Percentiles rank a stretch among this genome's conserved stretches.
Conservation (phyloP, 805 yeast species). For the Candida loeiensis region DNA sequence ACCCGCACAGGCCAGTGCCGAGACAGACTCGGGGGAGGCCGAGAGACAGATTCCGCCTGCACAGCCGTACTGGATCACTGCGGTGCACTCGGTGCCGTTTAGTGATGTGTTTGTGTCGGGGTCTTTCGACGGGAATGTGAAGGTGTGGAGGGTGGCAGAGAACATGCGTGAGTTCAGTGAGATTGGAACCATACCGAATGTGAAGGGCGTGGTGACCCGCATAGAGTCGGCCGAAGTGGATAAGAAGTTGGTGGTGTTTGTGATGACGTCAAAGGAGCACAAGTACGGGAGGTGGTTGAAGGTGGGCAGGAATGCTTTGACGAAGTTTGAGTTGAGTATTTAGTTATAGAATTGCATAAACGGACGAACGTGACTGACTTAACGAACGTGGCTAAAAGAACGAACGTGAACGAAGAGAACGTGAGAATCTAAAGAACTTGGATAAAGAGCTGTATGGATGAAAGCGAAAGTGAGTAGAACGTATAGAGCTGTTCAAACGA, state of each 20-base stretch:
- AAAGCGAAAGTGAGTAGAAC: too few relatives aligned
- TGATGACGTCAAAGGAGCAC: slow-evolving; percentile 79
- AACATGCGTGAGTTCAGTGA: slow-evolving; percentile 58
- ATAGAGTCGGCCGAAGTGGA: slow-evolving; percentile 57
- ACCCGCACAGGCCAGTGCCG: slow-evolving; percentile 39
- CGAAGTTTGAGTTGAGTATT: slow-evolving; percentile 12
- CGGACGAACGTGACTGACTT: too few relatives aligned
- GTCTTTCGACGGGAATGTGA: slow-evolving; percentile 77
- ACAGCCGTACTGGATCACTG: slow-evolving; percentile 83
- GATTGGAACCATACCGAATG: slow-evolving; percentile 54
- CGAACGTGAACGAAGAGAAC: too few relatives aligned
- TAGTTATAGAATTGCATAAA: slow-evolving; percentile 3
- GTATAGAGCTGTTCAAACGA: too few relatives aligned
- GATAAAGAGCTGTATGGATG: too few relatives aligned
- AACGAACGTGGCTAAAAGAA: too few relatives aligned
- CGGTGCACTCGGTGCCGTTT: slow-evolving; percentile 77
- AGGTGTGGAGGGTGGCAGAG: slow-evolving; percentile 72
- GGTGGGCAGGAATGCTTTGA: slow-evolving; percentile 63
- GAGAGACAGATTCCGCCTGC: slow-evolving; percentile 58
- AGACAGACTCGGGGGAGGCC: slow-evolving; percentile 52
- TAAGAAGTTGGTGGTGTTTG: slow-evolving; percentile 50
- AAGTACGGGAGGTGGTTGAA: slow-evolving; percentile 84
- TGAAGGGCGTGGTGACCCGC: slow-evolving; percentile 66
- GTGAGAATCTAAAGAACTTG: too few relatives aligned
- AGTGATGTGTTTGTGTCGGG: slow-evolving; percentile 83